Percentiles rank a stretch among this genome's conserved stretches.
These are phyloP conservation scores for Rhodotorula sp. DNA, from an alignment of 1,284 basidiomycete genomes.

Conservation along the genomic window DNA sequence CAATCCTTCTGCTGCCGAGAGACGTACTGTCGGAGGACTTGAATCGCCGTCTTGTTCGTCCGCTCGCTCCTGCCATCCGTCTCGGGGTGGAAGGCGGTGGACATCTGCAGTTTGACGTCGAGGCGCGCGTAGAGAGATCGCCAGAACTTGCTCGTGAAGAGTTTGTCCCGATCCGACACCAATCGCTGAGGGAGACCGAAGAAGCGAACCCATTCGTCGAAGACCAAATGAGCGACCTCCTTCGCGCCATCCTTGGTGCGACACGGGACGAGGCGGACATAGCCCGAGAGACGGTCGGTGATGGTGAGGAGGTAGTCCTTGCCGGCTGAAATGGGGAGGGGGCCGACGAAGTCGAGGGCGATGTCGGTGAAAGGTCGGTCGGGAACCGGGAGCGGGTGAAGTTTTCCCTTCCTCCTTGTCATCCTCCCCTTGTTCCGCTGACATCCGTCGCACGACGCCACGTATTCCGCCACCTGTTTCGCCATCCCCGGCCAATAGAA, in stretches of 20 bases:
- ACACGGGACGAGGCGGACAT: constrained; percentile 50
- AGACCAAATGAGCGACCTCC: constrained; percentile 48
- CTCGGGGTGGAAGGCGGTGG: constrained; percentile 54
- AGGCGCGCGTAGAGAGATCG: constrained; percentile 31
- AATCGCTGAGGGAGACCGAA: constrained; percentile 48
- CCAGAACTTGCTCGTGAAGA: constrained; percentile 45
- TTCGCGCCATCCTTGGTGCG: constrained; percentile 49
- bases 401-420: constrained; percentile 2
- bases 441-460: constrained; percentile 21
- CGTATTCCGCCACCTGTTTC: neutral
- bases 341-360: constrained; percentile 45
- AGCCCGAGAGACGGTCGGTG: constrained; percentile 50
- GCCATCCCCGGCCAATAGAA: constrained; percentile 55
- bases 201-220: constrained; percentile 46
- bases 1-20: constrained; percentile 30
- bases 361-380: constrained; percentile 13
- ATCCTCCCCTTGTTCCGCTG: constrained; percentile 24
- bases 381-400: constrained; percentile 19
- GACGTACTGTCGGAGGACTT: constrained; percentile 8
- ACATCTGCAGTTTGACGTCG: constrained; percentile 47
- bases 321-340: no score
- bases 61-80: constrained; percentile 44
- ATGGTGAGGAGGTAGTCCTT: constrained; percentile 41
- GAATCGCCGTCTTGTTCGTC: constrained; percentile 25
- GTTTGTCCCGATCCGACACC: constrained; percentile 42